Percentiles rank a stretch among this genome's conserved stretches.
phyloP scores from a whole-genome alignment of 257 asterid genomes.

The Asclepias syriaca region DNA sequence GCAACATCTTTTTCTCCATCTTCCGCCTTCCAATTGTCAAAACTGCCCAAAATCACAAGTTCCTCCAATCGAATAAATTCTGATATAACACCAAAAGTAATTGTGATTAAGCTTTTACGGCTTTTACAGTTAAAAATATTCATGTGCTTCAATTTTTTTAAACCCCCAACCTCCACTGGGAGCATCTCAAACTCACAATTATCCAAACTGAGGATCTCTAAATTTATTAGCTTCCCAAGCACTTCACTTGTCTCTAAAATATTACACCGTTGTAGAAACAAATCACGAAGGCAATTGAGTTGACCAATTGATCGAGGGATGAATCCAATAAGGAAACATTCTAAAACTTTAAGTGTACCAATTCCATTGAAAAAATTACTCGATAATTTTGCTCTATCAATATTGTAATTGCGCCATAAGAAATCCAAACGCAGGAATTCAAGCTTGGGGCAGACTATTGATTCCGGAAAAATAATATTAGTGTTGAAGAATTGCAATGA shows the following conservation, averaged over 20 bases:
- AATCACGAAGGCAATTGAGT: conserved; percentile 4
- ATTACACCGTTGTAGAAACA: background rate
- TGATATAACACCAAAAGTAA: conserved; percentile 5
- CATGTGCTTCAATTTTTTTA: conserved; percentile 9
- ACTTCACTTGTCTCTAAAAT: background rate
- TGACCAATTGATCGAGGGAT: background rate
- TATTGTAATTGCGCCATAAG: no score
- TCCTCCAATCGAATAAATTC: conserved; percentile 15
- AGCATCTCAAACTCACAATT: background rate
- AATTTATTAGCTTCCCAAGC: conserved; percentile 9
- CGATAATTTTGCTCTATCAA: no score
- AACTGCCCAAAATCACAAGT: background rate
- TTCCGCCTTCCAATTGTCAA: background rate
- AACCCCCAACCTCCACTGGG: conserved; percentile 11
- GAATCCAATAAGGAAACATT: fast-evolving
- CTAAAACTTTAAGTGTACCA: conserved; percentile 10
- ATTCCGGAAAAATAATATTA: background rate
- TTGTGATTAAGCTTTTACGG: background rate
- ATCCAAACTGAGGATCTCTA: conserved; percentile 14
- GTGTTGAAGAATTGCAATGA: background rate
- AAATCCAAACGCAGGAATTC: background rate
- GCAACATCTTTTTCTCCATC: background rate
- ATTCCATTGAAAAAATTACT: background rate
- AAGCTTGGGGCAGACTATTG: background rate
- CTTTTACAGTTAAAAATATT: background rate